Percentiles rank a stretch among this genome's conserved stretches.
phyloP scores from a whole-genome alignment of 345 rosid species.

The Salix udensis region DNA sequence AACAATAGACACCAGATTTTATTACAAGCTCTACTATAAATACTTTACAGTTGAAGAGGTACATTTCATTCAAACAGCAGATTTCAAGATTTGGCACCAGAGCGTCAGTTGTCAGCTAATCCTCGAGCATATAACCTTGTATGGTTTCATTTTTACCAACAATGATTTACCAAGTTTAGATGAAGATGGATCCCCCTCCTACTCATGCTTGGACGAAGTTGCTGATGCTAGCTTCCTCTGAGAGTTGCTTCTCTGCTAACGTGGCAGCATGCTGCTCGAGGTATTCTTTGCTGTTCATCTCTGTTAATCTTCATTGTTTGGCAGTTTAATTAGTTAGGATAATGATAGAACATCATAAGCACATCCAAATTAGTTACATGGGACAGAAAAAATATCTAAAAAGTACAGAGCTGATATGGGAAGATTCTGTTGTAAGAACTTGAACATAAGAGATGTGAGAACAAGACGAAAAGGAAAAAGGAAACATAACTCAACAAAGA shows the following conservation, averaged over 20 bases:
- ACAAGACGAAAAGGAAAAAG: too few relatives aligned
- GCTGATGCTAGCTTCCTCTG: background rate
- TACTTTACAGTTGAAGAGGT: conserved; percentile 4
- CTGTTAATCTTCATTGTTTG: conserved; percentile 58
- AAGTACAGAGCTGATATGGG: background rate
- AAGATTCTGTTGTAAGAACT: background rate
- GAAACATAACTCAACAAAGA: background rate
- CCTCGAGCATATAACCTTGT: background rate
- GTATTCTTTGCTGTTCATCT: conserved; percentile 96
- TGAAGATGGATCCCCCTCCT: background rate
- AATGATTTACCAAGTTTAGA: background rate
- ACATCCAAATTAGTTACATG: background rate
- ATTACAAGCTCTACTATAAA: background rate
- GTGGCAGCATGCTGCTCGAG: conserved; percentile 60
- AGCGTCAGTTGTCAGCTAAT: background rate
- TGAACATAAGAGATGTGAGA: background rate
- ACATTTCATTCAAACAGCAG: conserved; percentile 5
- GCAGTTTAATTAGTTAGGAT: background rate
- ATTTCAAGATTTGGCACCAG: background rate
- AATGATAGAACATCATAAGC: background rate
- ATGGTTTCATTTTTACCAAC: background rate
- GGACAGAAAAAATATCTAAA: background rate
- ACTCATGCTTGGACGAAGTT: background rate
- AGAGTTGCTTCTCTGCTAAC: conserved; percentile 29
- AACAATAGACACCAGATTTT: background rate